A percentile compares a stretch with the other conserved stretches of the same genome.
Conservation (phyloP, 805 yeast species). For the Komagataella kurtzmanii region DNA sequence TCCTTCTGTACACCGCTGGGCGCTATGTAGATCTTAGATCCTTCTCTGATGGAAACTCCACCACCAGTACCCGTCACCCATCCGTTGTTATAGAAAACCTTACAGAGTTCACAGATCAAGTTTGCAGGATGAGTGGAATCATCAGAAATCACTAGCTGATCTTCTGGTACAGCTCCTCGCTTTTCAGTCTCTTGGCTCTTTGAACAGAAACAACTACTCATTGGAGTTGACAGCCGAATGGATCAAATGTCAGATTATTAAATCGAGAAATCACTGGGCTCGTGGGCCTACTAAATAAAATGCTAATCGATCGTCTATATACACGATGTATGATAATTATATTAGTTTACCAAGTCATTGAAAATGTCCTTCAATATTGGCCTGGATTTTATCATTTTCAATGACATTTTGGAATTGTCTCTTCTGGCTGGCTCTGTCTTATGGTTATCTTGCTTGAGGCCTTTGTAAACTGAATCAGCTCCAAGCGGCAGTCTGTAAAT, state of each 20-base stretch:
- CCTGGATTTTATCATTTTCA: not conserved
- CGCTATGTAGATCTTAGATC: conserved; percentile 54
- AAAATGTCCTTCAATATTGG: not conserved
- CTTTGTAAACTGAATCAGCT: conserved; percentile 23
- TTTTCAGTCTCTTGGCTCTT: not conserved
- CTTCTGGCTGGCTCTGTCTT: not conserved
- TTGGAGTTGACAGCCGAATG: not conserved
- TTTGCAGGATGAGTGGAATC: conserved; percentile 69
- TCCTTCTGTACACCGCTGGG: conserved; percentile 98
- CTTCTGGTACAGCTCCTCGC: conserved; percentile 4
- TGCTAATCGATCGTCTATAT: not conserved
- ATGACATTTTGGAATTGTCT: not conserved
- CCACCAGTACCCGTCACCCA: conserved; percentile 98
- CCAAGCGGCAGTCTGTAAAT: conserved; percentile 36
- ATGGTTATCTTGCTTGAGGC: not conserved
- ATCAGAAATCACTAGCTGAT: conserved; percentile 19
- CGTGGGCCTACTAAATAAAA: not conserved
- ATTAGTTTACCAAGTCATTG: not conserved
- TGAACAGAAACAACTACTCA: not conserved
- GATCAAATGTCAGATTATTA: no score
- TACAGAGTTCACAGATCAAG: conserved; percentile 71
- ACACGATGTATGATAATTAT: not conserved
- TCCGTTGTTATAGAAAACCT: conserved; percentile 60
- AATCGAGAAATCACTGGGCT: not conserved
- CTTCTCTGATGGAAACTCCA: conserved; percentile 67